These are phyloP conservation scores for Russula sp. DNA, from an alignment of 768 basidiomycete species.

Conservation along the genomic window DNA sequence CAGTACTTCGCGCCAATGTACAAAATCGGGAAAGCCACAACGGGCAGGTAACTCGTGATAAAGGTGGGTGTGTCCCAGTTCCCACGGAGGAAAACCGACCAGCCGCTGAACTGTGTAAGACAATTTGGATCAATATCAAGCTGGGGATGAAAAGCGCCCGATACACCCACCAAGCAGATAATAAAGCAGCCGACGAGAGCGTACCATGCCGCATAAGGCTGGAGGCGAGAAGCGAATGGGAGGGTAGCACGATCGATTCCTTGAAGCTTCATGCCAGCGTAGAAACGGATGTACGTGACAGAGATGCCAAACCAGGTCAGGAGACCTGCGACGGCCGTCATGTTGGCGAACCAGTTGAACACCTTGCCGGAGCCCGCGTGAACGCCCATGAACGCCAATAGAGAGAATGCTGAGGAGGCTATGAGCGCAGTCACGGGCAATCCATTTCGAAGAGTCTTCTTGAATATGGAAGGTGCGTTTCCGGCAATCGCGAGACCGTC, in stretches of 20 bases:
- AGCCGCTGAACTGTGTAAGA: conserved; percentile 45
- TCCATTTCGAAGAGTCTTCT: conserved; percentile 63
- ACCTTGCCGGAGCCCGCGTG: conserved; percentile 63
- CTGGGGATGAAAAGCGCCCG: not conserved
- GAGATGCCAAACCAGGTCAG: conserved; percentile 52
- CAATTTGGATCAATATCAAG: not conserved
- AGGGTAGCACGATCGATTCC: conserved; percentile 68
- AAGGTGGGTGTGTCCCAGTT: conserved; percentile 63
- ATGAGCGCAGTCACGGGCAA: conserved; percentile 72
- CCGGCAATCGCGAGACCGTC: conserved; percentile 78
- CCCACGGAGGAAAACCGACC: conserved; percentile 50
- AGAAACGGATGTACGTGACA: conserved; percentile 64
- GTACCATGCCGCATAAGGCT: conserved; percentile 73
- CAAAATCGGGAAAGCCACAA: conserved; percentile 67
- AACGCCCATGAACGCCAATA: conserved; percentile 82
- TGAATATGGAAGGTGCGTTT: conserved; percentile 81
- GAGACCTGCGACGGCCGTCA: conserved; percentile 47
- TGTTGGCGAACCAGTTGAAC: conserved; percentile 74
- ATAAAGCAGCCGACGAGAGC: conserved; percentile 39
- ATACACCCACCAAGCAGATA: conserved; percentile 57
- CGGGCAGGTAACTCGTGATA: conserved; percentile 78
- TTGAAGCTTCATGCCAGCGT: conserved; percentile 77
- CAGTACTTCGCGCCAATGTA: conserved; percentile 59
- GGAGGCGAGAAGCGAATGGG: conserved; percentile 65
- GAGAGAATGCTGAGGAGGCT: conserved; percentile 63